Conservation (phyloP, 164 flowering plant genomes). For the Malania oleifera region DNA sequence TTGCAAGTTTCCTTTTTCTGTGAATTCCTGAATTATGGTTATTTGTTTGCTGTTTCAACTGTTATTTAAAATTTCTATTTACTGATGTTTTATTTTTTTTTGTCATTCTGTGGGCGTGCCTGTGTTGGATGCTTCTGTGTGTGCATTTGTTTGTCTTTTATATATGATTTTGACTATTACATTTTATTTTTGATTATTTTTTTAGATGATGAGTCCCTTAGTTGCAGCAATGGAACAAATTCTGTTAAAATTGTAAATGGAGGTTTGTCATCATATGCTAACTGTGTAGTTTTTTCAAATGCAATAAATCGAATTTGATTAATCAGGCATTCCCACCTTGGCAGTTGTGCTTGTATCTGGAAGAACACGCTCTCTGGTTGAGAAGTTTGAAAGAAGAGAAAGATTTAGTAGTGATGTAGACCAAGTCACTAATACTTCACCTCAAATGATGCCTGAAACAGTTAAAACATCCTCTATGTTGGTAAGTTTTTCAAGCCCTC, state of each 20-base stretch:
- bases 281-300: slow-evolving; percentile 2
- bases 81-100: neutral
- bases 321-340: slow-evolving; percentile 11
- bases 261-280: slow-evolving; percentile 33
- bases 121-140: neutral
- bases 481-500: slow-evolving; percentile 15
- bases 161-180: neutral
- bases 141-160: neutral
- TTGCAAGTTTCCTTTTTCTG: too few relatives aligned
- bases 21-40: too few relatives aligned
- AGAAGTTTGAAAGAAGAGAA: slow-evolving; percentile 80
- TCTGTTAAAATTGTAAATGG: slow-evolving; percentile 57
- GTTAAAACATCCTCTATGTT: slow-evolving; percentile 17
- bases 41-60: too few relatives aligned
- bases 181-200: slow-evolving; percentile 8
- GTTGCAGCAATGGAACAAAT: slow-evolving; percentile 21
- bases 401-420: slow-evolving; percentile 25
- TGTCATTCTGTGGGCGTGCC: neutral
- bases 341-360: slow-evolving; percentile 66
- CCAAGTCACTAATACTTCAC: slow-evolving; percentile 15
- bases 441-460: slow-evolving; percentile 11
- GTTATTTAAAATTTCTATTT: too few relatives aligned
- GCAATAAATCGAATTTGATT: slow-evolving; percentile 5
- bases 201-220: slow-evolving; percentile 38
- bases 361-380: slow-evolving; percentile 83